Conservation (phyloP, 2,329 filamentous ascomycete species). For the Macrophomina phaseolina region DNA sequence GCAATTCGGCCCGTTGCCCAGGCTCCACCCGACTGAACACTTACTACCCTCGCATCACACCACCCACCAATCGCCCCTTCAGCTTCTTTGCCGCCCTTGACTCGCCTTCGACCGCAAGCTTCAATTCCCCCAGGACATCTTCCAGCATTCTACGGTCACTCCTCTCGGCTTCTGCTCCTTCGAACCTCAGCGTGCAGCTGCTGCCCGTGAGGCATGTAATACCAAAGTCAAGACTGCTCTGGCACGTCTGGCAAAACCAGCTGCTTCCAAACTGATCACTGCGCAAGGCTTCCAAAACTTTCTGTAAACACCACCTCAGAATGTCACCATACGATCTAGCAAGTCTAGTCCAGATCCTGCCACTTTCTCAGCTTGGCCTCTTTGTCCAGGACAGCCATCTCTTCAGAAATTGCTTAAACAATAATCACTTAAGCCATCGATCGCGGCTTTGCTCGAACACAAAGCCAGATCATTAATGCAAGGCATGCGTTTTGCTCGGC, state of each 20-base stretch:
- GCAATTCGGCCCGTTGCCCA: conserved; percentile 5
- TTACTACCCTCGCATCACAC: not conserved
- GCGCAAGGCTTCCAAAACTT: no score
- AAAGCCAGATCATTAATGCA: not conserved
- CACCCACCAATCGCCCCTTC: no score
- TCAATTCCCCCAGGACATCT: no score
- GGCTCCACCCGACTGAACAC: not conserved
- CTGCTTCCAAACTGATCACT: no score
- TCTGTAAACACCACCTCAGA: not conserved
- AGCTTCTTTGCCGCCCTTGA: no score
- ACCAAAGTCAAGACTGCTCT: no score
- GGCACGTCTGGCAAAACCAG: no score
- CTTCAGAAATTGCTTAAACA: not conserved
- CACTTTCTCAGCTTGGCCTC: not conserved
- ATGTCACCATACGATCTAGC: not conserved
- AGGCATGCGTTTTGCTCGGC: not conserved
- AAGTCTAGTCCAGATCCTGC: not conserved
- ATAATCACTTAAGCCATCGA: not conserved
- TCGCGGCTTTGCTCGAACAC: not conserved
- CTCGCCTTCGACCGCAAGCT: no score
- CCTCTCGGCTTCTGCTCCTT: no score
- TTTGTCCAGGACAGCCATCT: not conserved
- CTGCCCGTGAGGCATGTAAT: no score
- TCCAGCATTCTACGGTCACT: no score
- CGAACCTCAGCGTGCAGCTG: no score